These are phyloP conservation scores for Starmerella riodocensis DNA, from an alignment of 805 yeast genomes.

Conservation along the genomic window DNA sequence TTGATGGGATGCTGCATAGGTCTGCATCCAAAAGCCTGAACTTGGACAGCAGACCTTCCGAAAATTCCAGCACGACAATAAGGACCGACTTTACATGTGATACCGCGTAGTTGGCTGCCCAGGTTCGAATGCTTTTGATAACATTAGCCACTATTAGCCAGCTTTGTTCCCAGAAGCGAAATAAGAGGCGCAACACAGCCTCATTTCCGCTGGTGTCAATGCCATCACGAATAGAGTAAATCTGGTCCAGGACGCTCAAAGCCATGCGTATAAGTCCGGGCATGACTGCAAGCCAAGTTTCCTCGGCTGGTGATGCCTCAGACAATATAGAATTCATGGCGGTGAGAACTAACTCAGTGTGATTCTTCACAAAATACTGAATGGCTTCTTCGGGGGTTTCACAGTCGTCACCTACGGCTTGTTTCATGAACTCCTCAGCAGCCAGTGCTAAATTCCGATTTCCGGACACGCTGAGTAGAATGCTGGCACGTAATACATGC, in stretches of 20 bases:
- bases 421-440: slow-evolving; percentile 11
- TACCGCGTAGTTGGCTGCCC: slow-evolving; percentile 58
- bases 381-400: slow-evolving; percentile 1
- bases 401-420: slow-evolving; percentile 4
- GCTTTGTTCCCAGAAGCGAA: slow-evolving; percentile 47
- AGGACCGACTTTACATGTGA: slow-evolving; percentile 63
- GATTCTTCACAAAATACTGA: not conserved
- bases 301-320: slow-evolving; percentile 5
- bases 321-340: slow-evolving; percentile 3
- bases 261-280: slow-evolving; percentile 11
- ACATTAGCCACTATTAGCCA: slow-evolving; percentile 67
- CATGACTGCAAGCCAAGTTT: slow-evolving; percentile 10
- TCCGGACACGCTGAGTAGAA: slow-evolving; percentile 8
- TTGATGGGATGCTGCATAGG: slow-evolving; percentile 8
- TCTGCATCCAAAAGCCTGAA: slow-evolving; percentile 38
- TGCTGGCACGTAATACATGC: slow-evolving; percentile 1
- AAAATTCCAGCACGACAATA: slow-evolving; percentile 69
- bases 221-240: slow-evolving; percentile 15
- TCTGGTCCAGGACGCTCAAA: slow-evolving; percentile 6
- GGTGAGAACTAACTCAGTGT: slow-evolving; percentile 1
- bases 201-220: slow-evolving; percentile 9
- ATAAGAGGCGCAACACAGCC: not conserved
- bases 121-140: slow-evolving; percentile 49
- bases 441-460: slow-evolving; percentile 7
- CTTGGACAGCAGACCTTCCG: slow-evolving; percentile 54